phyloP scores from a whole-genome alignment of 2,329 filamentous ascomycete species.

The Colletotrichum sp. region DNA sequence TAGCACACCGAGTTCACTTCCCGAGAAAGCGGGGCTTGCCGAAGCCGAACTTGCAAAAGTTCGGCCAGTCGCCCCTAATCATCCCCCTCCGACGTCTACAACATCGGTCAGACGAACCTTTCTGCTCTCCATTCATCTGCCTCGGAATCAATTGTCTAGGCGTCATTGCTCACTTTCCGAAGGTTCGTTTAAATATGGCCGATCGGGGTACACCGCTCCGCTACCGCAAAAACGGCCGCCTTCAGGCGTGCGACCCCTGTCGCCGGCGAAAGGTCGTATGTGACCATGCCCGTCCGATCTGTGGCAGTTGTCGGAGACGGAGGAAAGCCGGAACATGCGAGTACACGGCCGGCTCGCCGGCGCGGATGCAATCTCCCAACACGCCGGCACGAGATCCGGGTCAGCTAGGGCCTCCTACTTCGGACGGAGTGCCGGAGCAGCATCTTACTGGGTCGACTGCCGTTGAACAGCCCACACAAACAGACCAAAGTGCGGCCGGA shows the following conservation, averaged over 20 bases:
- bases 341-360: slow-evolving; percentile 28
- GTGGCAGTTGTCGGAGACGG: slow-evolving; percentile 41
- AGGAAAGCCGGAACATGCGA: slow-evolving; percentile 36
- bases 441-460: neutral
- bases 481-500: neutral
- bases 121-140: neutral
- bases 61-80: neutral
- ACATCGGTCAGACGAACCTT: neutral
- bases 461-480: neutral
- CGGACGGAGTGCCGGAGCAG: neutral
- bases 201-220: slow-evolving; percentile 1
- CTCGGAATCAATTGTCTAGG: neutral
- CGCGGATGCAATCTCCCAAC: neutral
- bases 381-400: neutral
- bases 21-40: neutral
- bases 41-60: neutral
- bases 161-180: neutral
- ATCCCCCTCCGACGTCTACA: neutral
- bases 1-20: neutral
- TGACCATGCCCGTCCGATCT: slow-evolving; percentile 44
- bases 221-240: slow-evolving; percentile 13
- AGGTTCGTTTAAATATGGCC: neutral
- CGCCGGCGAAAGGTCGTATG: slow-evolving; percentile 47
- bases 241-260: slow-evolving; percentile 38
- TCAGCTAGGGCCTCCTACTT: neutral